Conservation (phyloP, 2,329 filamentous ascomycete species). For the Stagonosporopsis cucurbitacearum region DNA sequence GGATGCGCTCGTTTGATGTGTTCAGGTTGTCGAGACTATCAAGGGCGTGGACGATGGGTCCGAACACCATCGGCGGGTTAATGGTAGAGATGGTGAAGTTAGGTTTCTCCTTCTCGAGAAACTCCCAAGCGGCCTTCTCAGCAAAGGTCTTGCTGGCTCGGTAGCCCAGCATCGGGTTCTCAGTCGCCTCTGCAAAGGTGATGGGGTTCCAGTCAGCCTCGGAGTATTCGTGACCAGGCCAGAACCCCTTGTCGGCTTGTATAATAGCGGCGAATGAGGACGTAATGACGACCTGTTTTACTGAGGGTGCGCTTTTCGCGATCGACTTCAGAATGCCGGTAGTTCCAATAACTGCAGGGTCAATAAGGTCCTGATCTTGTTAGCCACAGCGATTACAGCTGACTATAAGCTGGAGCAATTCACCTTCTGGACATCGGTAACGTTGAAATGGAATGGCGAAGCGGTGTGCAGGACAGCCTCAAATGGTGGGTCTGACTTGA, state of each 20-base stretch:
- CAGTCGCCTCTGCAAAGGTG: conserved; percentile 57
- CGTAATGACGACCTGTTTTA: conserved; percentile 76
- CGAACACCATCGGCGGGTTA: conserved; percentile 59
- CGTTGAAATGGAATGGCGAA: conserved; percentile 73
- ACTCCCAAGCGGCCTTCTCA: conserved; percentile 61
- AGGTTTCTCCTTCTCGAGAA: conserved; percentile 59
- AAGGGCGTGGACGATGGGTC: conserved; percentile 64
- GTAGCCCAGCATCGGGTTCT: conserved; percentile 55
- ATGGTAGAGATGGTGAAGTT: conserved; percentile 58
- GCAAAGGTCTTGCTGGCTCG: conserved; percentile 68
- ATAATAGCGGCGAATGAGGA: conserved; percentile 73
- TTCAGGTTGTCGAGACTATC: conserved; percentile 70
- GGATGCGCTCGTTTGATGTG: conserved; percentile 73
- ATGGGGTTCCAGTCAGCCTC: conserved; percentile 65
- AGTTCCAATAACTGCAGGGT: conserved; percentile 69
- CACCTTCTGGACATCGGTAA: conserved; percentile 72
- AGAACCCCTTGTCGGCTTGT: conserved; percentile 60
- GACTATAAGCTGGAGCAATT: conserved; percentile 17
- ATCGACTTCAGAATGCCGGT: conserved; percentile 67
- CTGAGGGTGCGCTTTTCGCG: conserved; percentile 66
- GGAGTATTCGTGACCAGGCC: conserved; percentile 58
- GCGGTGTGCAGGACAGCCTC: conserved; percentile 65
- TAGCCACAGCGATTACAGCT: conserved; percentile 9
- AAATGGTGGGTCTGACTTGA: conserved; percentile 68
- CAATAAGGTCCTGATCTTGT: conserved; percentile 56